Percentiles rank a stretch among this genome's conserved stretches.
These are phyloP conservation scores for Apiotrichum brassicae DNA, from an alignment of 1,284 basidiomycete genomes.

Conservation along the genomic window DNA sequence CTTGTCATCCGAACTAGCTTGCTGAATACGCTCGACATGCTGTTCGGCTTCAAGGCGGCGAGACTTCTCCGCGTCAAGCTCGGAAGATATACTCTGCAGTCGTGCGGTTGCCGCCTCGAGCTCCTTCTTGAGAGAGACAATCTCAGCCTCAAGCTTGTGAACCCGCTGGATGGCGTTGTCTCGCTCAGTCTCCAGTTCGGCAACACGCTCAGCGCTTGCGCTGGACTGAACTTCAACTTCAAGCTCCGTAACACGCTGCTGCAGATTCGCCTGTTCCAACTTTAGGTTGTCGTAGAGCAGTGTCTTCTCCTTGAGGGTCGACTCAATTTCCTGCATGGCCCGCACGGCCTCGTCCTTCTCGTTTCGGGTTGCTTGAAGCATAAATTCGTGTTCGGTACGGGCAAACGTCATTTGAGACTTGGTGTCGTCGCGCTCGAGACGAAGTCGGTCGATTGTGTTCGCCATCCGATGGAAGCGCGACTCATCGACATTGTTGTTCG, in stretches of 20 bases:
- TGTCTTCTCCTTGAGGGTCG: neutral
- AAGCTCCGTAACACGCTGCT: neutral
- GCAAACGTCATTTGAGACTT: conserved; percentile 9
- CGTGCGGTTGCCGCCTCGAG: neutral
- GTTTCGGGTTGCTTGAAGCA: neutral
- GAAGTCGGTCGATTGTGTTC: conserved; percentile 12
- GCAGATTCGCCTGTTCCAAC: neutral
- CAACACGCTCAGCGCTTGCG: neutral
- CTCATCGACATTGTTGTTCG: neutral
- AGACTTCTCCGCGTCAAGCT: conserved; percentile 1
- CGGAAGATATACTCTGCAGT: neutral
- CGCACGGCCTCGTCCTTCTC: neutral
- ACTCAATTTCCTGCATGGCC: neutral
- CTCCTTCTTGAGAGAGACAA: neutral
- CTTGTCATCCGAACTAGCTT: neutral
- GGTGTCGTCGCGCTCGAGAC: conserved; percentile 12
- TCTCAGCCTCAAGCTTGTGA: conserved; percentile 4
- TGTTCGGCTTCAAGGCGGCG: conserved; percentile 1
- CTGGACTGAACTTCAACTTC: neutral
- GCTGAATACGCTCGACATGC: neutral
- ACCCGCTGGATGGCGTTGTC: neutral
- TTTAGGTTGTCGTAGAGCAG: neutral
- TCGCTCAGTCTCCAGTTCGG: conserved; percentile 4
- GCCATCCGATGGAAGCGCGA: conserved; percentile 5
- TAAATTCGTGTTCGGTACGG: conserved; percentile 7